phyloP scores from a whole-genome alignment of 2,329 filamentous ascomycete genomes.

The Microsporum ferrugineum region DNA sequence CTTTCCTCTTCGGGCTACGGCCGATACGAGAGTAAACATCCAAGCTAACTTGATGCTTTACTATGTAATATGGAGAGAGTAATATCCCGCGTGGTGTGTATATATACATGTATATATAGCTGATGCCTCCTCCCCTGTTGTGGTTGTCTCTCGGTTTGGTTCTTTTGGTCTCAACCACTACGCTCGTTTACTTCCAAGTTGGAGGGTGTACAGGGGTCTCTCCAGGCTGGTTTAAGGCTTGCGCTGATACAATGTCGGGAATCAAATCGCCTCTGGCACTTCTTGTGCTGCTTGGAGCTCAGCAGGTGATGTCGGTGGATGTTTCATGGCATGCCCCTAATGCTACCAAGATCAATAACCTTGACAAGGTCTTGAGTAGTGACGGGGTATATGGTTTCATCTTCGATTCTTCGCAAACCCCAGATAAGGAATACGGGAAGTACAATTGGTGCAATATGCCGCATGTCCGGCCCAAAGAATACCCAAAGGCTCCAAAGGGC shows the following conservation, averaged over 20 bases:
- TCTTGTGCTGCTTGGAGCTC: constrained; percentile 7
- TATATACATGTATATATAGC: background rate
- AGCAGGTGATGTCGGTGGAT: constrained; percentile 23
- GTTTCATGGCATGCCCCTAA: constrained; percentile 49
- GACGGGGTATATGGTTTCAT: constrained; percentile 61
- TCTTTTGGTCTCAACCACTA: background rate
- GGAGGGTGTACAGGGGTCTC: background rate
- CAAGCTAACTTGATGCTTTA: background rate
- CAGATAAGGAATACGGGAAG: constrained; percentile 45
- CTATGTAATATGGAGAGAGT: background rate
- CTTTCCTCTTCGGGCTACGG: background rate
- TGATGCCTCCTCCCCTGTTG: background rate
- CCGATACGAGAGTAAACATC: background rate
- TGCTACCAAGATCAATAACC: constrained; percentile 48
- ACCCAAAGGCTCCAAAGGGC: constrained; percentile 42
- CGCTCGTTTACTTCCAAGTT: background rate
- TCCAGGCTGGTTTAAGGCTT: background rate
- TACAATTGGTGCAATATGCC: constrained; percentile 89
- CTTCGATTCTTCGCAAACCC: constrained; percentile 54
- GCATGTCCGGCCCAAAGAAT: constrained; percentile 59
- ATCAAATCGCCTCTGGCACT: background rate
- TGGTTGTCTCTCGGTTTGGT: background rate
- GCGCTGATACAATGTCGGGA: background rate
- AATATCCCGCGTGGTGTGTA: background rate
- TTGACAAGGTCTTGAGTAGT: constrained; percentile 46